A percentile compares a stretch with the other conserved stretches of the same genome.
Evolutionary conservation across 306 rosid species (phyloP).

Genomic region (Cucurbita ficifolia): DNA sequence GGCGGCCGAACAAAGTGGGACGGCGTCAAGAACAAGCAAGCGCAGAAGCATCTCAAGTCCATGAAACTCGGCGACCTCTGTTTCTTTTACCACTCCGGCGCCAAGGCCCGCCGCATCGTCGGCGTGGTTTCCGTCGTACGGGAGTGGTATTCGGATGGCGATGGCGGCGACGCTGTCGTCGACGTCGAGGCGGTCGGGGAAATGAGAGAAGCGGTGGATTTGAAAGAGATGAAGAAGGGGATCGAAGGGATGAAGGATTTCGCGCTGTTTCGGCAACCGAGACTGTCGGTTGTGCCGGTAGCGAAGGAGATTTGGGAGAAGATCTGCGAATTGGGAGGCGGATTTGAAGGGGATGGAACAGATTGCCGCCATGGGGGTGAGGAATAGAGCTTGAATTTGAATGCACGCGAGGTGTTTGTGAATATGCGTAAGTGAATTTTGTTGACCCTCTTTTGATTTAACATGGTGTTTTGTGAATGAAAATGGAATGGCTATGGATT

Average conservation of each 20-base stretch:
- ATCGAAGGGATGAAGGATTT: constrained; percentile 31
- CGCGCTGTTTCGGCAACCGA: constrained; percentile 46
- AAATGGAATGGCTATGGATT: background rate
- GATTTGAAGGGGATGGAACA: constrained; percentile 50
- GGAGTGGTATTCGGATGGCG: constrained; percentile 33
- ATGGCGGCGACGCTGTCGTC: constrained; percentile 25
- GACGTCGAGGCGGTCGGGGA: constrained; percentile 68
- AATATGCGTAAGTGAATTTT: background rate
- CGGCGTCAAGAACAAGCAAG: constrained; percentile 84
- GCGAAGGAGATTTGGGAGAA: constrained; percentile 30
- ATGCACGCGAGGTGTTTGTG: constrained; percentile 2
- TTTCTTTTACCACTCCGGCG: constrained; percentile 80
- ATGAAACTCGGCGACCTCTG: constrained; percentile 51
- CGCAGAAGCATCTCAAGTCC: constrained; percentile 65
- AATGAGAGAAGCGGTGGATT: constrained; percentile 58
- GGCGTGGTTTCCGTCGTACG: constrained; percentile 53
- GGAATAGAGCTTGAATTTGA: background rate
- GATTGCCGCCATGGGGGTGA: constrained; percentile 1
- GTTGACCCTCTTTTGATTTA: background rate
- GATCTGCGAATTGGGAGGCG: constrained; percentile 56
- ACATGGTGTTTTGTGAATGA: background rate
- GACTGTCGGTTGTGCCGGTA: constrained; percentile 71
- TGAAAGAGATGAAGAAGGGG: constrained; percentile 57
- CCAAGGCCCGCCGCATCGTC: constrained; percentile 60
- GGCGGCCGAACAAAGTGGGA: constrained; percentile 71